phyloP scores from a whole-genome alignment of 768 basidiomycete genomes.

The Mrakia blollopis region DNA sequence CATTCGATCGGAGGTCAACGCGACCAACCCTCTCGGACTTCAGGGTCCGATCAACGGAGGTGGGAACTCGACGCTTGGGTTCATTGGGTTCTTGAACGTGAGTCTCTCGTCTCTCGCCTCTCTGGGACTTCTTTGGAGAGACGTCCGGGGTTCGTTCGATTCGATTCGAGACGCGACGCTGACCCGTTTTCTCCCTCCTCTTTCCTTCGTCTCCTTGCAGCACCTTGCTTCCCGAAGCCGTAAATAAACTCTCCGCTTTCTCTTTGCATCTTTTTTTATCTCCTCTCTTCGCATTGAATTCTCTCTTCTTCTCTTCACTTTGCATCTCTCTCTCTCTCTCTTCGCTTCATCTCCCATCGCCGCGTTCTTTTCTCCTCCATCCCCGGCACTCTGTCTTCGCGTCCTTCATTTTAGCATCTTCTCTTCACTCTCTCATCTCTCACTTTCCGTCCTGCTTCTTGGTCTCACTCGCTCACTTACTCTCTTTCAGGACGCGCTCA shows the following conservation, averaged over 20 bases:
- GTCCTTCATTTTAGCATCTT: no score
- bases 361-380: no score
- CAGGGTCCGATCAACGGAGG: not conserved
- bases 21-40: not conserved
- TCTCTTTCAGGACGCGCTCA: not conserved
- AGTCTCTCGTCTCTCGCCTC: not conserved
- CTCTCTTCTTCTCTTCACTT: not conserved
- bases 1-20: not conserved
- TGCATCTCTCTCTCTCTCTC: not conserved
- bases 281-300: not conserved
- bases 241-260: not conserved
- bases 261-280: not conserved
- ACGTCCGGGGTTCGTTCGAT: no score
- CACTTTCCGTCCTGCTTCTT: not conserved
- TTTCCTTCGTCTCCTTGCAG: not conserved
- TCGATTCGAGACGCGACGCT: not conserved
- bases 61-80: not conserved
- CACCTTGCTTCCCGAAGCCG: not conserved
- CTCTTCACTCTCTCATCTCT: not conserved
- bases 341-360: no score
- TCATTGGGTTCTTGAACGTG: conserved; percentile 8
- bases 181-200: not conserved
- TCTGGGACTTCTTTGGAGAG: no score
- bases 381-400: no score
- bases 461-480: no score